phyloP scores from a whole-genome alignment of 805 yeast species.

The Kodamaea sagamina region DNA sequence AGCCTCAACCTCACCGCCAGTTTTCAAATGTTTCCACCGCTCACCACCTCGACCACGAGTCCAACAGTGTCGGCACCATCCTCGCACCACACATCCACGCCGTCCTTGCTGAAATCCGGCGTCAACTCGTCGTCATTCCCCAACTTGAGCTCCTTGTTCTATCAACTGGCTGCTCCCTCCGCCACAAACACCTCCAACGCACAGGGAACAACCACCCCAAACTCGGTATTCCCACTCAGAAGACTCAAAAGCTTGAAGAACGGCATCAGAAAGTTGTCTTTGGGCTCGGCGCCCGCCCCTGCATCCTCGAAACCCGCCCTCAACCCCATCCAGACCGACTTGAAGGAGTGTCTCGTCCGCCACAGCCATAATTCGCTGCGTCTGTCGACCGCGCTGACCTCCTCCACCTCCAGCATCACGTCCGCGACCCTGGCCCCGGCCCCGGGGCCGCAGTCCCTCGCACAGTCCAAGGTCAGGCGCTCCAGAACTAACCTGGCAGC shows the following conservation, averaged over 20 bases:
- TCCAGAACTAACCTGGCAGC: constrained; percentile 20
- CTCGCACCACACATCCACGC: constrained; percentile 5
- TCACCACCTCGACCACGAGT: constrained; percentile 6
- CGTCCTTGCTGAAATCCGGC: constrained; percentile 3
- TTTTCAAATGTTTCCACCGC: constrained; percentile 19
- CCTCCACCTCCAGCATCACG: constrained; percentile 12
- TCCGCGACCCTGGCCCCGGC: constrained; percentile 11
- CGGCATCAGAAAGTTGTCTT: constrained; percentile 40
- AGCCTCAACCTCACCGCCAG: constrained; percentile 20
- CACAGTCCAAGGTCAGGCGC: constrained; percentile 6
- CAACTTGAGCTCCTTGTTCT: constrained; percentile 11
- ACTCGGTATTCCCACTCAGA: constrained; percentile 27
- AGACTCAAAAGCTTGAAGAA: constrained; percentile 39
- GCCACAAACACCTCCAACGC: constrained; percentile 17
- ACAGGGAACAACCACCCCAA: constrained; percentile 19
- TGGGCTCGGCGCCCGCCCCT: constrained; percentile 14
- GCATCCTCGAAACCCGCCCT: constrained; percentile 14
- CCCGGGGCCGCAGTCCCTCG: constrained; percentile 6
- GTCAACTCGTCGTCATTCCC: constrained; percentile 11
- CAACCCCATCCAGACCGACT: constrained; percentile 17
- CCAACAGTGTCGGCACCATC: constrained; percentile 3
- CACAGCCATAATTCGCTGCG: constrained; percentile 17
- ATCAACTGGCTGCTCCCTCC: constrained; percentile 6
- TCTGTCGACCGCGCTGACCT: constrained; percentile 11
- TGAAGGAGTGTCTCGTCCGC: constrained; percentile 5